These are phyloP conservation scores for Geranium brycei DNA, from an alignment of 345 rosid species.

Conservation along the genomic window DNA sequence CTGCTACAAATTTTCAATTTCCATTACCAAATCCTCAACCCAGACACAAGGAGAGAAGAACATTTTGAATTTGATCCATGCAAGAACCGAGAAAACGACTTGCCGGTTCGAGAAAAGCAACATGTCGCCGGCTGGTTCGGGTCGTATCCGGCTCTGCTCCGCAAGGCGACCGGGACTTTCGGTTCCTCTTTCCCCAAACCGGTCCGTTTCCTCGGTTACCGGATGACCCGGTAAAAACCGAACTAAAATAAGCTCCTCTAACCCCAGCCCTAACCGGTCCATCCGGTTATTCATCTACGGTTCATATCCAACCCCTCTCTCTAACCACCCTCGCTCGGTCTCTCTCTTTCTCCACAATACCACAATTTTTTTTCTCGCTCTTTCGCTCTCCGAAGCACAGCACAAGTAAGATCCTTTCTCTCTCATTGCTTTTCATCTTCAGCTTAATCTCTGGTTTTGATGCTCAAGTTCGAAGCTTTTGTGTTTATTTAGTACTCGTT, in stretches of 20 bases:
- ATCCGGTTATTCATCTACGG: slow-evolving; percentile 22
- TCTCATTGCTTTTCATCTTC: not conserved
- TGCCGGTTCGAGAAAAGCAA: not conserved
- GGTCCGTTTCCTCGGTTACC: slow-evolving; percentile 15
- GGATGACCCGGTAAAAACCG: slow-evolving; percentile 18
- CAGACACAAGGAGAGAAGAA: too few species aligned
- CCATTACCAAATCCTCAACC: too few species aligned
- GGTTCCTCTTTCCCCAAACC: slow-evolving; percentile 16
- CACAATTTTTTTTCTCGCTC: not conserved
- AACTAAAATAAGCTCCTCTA: slow-evolving; percentile 9
- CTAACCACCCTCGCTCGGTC: slow-evolving; percentile 18
- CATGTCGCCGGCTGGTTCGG: not conserved
- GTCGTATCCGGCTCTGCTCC: too few species aligned
- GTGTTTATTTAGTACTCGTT: too few species aligned
- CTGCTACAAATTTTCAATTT: too few species aligned
- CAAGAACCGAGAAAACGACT: not conserved
- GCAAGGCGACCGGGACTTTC: slow-evolving; percentile 18
- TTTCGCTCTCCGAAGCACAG: not conserved
- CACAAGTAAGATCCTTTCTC: not conserved
- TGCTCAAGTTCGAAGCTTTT: not conserved
- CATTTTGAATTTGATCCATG: too few species aligned
- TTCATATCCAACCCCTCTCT: slow-evolving; percentile 4
- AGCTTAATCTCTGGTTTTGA: not conserved
- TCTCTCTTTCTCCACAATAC: slow-evolving; percentile 6
- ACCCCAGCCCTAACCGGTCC: slow-evolving; percentile 29